Evolutionary conservation across 176 grass and related monocot species (phyloP), one percentile per base, ranked within the genome.

Genomic region (Carex cristatella): DNA sequence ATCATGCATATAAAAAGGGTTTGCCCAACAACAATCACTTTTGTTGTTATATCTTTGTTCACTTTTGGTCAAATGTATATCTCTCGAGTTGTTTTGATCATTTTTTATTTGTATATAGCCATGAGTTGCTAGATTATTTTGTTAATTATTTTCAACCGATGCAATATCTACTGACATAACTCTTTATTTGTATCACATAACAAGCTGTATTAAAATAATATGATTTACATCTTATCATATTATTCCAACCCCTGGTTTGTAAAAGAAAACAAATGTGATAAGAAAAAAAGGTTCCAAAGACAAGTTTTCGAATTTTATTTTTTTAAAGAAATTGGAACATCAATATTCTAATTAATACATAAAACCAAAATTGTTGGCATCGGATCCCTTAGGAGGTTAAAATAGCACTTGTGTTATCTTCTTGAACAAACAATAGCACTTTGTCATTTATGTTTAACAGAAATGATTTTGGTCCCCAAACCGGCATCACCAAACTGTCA

Each of bases 361-460:
- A 54, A 5, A 77, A 77, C 73, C 27, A 77, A 77, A 53, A 77
- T 15, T 31, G 73, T 77, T 77, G 73, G 73, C 73, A 77, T 77
- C 73, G 3, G 49, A 77, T 77, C 23, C 73, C 73, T 70, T 57
- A 7, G 10, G 44, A 75, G 46, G 19, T 75, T 75, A 75, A 51
- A 51, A 28, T 75, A 53, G 19, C 71, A 75, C 49, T 77, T 55
- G 73, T 16, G 27, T 55, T 77, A 77, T 54, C 49, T 77, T 77
- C 73, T 77, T 77, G 23, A 77, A 56, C 49, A 77, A 77, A 77
- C 73, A 23, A 77, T 28, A 55, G 72, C 48, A 76, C 48, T 76
- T 55, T 31, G 32, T 76, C 72, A 54, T 76, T 54, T 55, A 32
- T 54, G 49, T 56, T 77, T 48, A 55, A 77, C 10, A 56, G 49